phyloP scores from a whole-genome alignment of 306 rosid genomes.

The Medicago lupulina region DNA sequence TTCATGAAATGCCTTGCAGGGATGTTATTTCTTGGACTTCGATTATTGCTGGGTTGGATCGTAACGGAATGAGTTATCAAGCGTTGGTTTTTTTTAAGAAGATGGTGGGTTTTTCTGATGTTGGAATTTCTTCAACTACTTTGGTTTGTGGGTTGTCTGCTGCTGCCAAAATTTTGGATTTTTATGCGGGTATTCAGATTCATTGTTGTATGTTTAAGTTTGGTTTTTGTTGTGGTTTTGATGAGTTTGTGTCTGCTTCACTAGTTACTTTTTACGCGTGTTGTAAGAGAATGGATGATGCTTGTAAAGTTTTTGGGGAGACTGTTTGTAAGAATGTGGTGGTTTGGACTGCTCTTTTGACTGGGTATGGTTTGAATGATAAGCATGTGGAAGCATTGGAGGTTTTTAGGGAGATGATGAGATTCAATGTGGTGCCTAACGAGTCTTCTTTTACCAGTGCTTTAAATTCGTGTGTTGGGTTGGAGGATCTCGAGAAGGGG shows the following conservation, averaged over 20 bases:
- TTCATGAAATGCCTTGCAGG: slow-evolving; percentile 59
- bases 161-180: slow-evolving; percentile 56
- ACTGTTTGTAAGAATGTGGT: slow-evolving; percentile 62
- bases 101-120: slow-evolving; percentile 58
- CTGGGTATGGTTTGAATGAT: slow-evolving; percentile 70
- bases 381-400: slow-evolving; percentile 58
- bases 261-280: slow-evolving; percentile 73
- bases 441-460: slow-evolving; percentile 88
- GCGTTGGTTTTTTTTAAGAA: slow-evolving; percentile 62
- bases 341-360: slow-evolving; percentile 84
- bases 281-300: slow-evolving; percentile 63
- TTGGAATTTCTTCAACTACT: slow-evolving; percentile 49
- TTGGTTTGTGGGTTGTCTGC: slow-evolving; percentile 74
- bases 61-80: slow-evolving; percentile 64
- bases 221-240: slow-evolving; percentile 55
- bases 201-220: slow-evolving; percentile 62
- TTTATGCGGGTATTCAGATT: slow-evolving; percentile 62
- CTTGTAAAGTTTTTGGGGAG: slow-evolving; percentile 54
- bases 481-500: slow-evolving; percentile 79
- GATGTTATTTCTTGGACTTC: slow-evolving; percentile 86
- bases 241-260: slow-evolving; percentile 68
- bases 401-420: slow-evolving; percentile 69
- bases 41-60: slow-evolving; percentile 72
- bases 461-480: slow-evolving; percentile 79
- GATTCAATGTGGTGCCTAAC: slow-evolving; percentile 57